phyloP scores from a whole-genome alignment of 2,329 filamentous ascomycete genomes.

The Fusarium tjaetaba region DNA sequence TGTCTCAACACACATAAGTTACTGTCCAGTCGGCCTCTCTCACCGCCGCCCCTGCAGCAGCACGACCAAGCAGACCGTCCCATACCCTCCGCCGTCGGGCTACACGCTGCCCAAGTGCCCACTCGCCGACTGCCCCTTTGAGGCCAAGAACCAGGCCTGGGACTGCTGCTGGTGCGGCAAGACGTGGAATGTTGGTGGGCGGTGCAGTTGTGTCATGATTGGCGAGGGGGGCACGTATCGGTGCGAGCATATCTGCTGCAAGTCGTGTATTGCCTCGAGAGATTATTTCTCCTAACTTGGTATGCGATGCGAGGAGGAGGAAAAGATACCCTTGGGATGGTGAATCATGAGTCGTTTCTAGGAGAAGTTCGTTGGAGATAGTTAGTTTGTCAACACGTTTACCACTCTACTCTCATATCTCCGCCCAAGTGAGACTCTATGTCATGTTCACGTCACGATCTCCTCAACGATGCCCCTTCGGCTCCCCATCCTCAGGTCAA shows the following conservation, averaged over 20 bases:
- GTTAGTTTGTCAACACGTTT: not conserved
- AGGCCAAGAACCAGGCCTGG: constrained; percentile 60
- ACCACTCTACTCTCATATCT: not conserved
- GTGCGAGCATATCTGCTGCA: constrained; percentile 66
- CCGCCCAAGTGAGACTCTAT: not conserved
- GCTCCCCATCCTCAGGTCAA: not conserved
- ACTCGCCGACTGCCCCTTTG: constrained; percentile 59
- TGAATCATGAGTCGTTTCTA: not conserved
- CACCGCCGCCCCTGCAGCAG: constrained; percentile 55
- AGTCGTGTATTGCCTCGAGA: constrained; percentile 57
- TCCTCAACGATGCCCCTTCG: not conserved
- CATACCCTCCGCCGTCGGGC: constrained; percentile 59
- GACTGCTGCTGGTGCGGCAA: constrained; percentile 68
- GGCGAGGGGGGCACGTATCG: constrained; percentile 59
- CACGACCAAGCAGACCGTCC: constrained; percentile 55
- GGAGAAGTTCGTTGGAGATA: not conserved
- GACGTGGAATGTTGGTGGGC: constrained; percentile 59
- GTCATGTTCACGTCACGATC: not conserved
- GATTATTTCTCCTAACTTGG: constrained; percentile 42
- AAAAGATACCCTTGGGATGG: constrained; percentile 10
- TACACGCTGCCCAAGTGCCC: constrained; percentile 56
- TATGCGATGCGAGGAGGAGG: not conserved
- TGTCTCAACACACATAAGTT: constrained; percentile 55
- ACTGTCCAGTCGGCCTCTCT: constrained; percentile 55
- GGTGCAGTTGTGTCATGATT: constrained; percentile 64